Percentiles rank a stretch among this genome's conserved stretches.
phyloP scores from a whole-genome alignment of 371 early-diverging fungal genomes.

The Syncephalis fuscata region DNA sequence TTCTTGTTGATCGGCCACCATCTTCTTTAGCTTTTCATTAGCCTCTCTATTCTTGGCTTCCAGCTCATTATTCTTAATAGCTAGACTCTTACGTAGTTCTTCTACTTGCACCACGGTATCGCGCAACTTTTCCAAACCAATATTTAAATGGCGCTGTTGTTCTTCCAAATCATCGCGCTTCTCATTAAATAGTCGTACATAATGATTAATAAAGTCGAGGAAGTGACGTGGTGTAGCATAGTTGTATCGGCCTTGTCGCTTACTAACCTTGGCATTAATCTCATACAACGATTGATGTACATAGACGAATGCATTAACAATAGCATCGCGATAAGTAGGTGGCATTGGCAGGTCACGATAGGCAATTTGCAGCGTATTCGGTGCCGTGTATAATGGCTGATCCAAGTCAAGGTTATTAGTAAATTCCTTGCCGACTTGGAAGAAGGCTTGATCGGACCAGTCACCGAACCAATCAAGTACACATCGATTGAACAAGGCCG shows the following conservation, averaged over 20 bases:
- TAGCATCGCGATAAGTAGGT: slow-evolving; percentile 66
- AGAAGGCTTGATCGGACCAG: slow-evolving; percentile 95
- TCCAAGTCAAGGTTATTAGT: slow-evolving; percentile 84
- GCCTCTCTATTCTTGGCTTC: slow-evolving; percentile 82
- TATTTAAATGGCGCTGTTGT: slow-evolving; percentile 94
- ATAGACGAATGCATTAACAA: slow-evolving; percentile 80
- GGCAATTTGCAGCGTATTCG: slow-evolving; percentile 58
- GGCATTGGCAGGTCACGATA: slow-evolving; percentile 60
- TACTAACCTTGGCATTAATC: slow-evolving; percentile 67
- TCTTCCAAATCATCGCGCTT: slow-evolving; percentile 93
- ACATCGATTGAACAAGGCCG: slow-evolving; percentile 98
- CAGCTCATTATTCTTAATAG: slow-evolving; percentile 72
- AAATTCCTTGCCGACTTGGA: slow-evolving; percentile 93
- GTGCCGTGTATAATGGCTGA: slow-evolving; percentile 42
- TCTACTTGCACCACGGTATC: slow-evolving; percentile 94
- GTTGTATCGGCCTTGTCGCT: slow-evolving; percentile 63
- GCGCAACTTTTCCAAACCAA: slow-evolving; percentile 90
- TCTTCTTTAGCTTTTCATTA: slow-evolving; percentile 87
- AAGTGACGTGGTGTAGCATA: slow-evolving; percentile 95
- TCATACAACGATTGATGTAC: slow-evolving; percentile 83
- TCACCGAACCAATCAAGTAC: slow-evolving; percentile 99
- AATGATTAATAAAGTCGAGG: slow-evolving; percentile 92
- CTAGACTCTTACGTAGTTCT: slow-evolving; percentile 78
- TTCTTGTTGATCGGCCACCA: slow-evolving; percentile 91
- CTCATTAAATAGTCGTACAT: slow-evolving; percentile 75